Base-by-base conservation (phyloP, 306 rosid species). In the Prunus dulcis region DNA sequence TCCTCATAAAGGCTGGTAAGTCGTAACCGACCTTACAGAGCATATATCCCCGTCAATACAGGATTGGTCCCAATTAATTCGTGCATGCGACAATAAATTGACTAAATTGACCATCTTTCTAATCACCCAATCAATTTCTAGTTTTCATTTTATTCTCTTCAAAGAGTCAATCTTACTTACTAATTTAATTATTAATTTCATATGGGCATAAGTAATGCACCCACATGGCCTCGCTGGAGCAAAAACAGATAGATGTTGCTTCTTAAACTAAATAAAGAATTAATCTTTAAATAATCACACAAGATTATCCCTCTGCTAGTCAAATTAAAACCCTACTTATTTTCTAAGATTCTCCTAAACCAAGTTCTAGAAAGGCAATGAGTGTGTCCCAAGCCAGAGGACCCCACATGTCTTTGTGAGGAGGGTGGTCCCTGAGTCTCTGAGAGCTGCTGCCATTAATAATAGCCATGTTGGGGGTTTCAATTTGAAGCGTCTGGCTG, bases 371-470 rank as follows among this genome's bases (percentile, higher is more conserved):
- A 79, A 84, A 84, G 71, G 91, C 84, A 89, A 89, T 88, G 98
- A 94, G 97, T 92, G 90, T 81, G 88, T 81, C 82, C 55, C 56
- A 85, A 90, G 91, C 27, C 69, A 85, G 72, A 74, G 45, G 95
- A 78, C 91, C 97, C 97, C 93, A 88, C 92, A 70, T 51, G 78
- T 10, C 69, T 66, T 53, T 9, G 45, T 27, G 82, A 41, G 43
- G 56, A 22, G 18, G 56, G 50, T 30, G 69, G 66, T 73, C 23
- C 77, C 57, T 69, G 57, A 67, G 83, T 38, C 43, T 52, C 17
- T 50, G 60, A 23, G 71, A 12, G 72, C 73, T 66, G 81, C 81
- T 71, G 83, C 80, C 82, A 82, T 85, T 81, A 82, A 84, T 86
- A 79, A 73, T 64, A 49, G 67, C 72, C 68, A 63, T 64, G 76